A percentile compares a stretch with the other conserved stretches of the same genome.
phyloP scores from a whole-genome alignment of 2,329 filamentous ascomycete genomes.

The Curvularia hawaiiensis region DNA sequence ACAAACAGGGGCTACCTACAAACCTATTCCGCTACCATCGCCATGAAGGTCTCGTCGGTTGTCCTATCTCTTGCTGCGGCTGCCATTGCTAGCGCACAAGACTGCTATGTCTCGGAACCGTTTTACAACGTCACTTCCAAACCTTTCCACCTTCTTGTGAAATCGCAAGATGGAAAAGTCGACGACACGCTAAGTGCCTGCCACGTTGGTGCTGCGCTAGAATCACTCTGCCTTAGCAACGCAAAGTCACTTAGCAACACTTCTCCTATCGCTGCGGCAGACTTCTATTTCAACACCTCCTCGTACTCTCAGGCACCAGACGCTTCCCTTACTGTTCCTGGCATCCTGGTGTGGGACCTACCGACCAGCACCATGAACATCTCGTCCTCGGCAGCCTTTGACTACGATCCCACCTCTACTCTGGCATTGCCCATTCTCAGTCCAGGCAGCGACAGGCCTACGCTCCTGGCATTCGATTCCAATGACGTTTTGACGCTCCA shows the following conservation, averaged over 20 bases:
- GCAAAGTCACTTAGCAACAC: constrained; percentile 26
- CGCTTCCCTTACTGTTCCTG: constrained; percentile 25
- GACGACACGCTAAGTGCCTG: constrained; percentile 52
- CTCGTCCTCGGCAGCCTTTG: constrained; percentile 45
- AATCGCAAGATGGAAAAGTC: constrained; percentile 46
- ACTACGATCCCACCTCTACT: constrained; percentile 47
- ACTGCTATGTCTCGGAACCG: constrained; percentile 19
- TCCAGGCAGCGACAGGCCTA: constrained; percentile 33
- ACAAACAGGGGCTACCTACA: not conserved
- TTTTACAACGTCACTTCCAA: constrained; percentile 47
- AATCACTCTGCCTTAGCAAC: constrained; percentile 50
- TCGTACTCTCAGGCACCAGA: constrained; percentile 21
- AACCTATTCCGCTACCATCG: not conserved
- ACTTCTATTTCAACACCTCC: constrained; percentile 45
- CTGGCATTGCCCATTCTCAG: constrained; percentile 51
- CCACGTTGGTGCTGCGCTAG: constrained; percentile 56
- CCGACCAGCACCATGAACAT: constrained; percentile 1
- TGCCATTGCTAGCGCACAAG: constrained; percentile 36
- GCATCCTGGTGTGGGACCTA: constrained; percentile 50
- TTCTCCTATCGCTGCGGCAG: constrained; percentile 21
- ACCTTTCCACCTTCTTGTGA: constrained; percentile 52
- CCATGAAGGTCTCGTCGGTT: constrained; percentile 30
- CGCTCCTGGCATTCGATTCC: constrained; percentile 49
- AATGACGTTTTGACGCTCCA: constrained; percentile 48
- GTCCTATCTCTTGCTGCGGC: constrained; percentile 32